Conservation (phyloP, 2,329 filamentous ascomycete species). For the Colletotrichum endophyticum region DNA sequence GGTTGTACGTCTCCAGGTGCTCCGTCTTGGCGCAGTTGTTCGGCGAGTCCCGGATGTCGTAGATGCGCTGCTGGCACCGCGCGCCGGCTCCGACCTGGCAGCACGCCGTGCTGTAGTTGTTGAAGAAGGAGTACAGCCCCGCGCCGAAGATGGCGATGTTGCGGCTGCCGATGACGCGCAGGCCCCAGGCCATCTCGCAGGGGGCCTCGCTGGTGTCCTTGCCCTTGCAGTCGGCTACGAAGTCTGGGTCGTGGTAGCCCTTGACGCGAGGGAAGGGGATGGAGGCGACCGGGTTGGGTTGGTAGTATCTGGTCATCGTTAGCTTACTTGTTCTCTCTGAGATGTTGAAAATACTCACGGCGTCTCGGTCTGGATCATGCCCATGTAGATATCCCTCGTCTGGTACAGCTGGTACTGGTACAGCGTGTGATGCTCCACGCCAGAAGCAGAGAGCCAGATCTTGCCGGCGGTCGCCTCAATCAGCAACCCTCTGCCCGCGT, state of each 20-base stretch:
- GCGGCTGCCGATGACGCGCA: constrained; percentile 62
- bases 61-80: constrained; percentile 52
- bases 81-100: constrained; percentile 43
- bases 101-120: constrained; percentile 62
- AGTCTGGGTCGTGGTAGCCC: constrained; percentile 56
- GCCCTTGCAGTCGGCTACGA: constrained; percentile 44
- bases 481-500: constrained; percentile 55
- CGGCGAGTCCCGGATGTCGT: constrained; percentile 30
- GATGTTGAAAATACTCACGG: constrained; percentile 33
- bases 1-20: constrained; percentile 42
- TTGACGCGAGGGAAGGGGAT: constrained; percentile 56
- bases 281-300: constrained; percentile 65
- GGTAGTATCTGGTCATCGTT: constrained; percentile 56
- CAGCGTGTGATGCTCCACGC: constrained; percentile 69
- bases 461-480: constrained; percentile 47
- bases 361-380: constrained; percentile 68
- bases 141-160: constrained; percentile 66
- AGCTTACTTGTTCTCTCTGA: not conserved
- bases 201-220: constrained; percentile 32
- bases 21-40: constrained; percentile 24
- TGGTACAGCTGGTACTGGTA: constrained; percentile 71
- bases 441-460: constrained; percentile 69
- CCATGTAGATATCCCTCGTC: constrained; percentile 66
- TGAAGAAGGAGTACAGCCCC: constrained; percentile 73
- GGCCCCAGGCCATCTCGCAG: constrained; percentile 67